Conservation (phyloP, 2,329 filamentous ascomycete species). For the Aspergillus niger region DNA sequence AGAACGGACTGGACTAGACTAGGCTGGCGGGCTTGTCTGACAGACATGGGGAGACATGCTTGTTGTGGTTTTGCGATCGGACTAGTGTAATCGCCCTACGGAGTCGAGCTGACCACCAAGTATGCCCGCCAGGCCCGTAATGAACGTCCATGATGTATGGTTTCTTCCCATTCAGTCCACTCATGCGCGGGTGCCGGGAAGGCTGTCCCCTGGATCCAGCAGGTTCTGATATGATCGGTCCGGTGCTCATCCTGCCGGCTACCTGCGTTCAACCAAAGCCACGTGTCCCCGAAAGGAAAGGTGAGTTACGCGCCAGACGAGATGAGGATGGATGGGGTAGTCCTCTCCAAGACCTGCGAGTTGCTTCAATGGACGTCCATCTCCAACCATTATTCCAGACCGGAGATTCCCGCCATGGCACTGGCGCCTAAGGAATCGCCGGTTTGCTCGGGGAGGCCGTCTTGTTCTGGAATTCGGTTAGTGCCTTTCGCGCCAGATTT, state of each 20-base stretch:
- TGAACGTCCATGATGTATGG: not conserved
- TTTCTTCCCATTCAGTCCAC: not conserved
- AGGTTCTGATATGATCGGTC: not conserved
- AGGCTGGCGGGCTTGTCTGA: constrained; percentile 13
- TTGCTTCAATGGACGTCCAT: constrained; percentile 4
- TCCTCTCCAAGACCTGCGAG: not conserved
- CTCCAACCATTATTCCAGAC: constrained; percentile 11
- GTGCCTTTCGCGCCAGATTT: not conserved
- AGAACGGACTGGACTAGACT: constrained; percentile 12
- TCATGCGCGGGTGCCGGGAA: not conserved
- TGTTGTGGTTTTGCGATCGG: constrained; percentile 12
- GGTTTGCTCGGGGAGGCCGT: not conserved
- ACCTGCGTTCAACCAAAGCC: constrained; percentile 21
- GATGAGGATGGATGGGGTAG: constrained; percentile 4
- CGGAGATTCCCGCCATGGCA: constrained; percentile 7
- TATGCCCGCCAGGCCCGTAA: not conserved
- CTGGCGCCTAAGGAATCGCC: constrained; percentile 16
- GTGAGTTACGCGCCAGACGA: constrained; percentile 22
- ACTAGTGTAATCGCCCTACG: not conserved
- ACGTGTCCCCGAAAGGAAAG: constrained; percentile 21
- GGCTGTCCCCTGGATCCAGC: not conserved
- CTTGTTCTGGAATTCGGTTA: not conserved
- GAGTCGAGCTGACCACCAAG: constrained; percentile 17
- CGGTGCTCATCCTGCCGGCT: constrained; percentile 15
- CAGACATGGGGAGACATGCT: constrained; percentile 13